Evolutionary conservation across 2,329 filamentous ascomycete genomes (phyloP), one percentile per base, ranked within the genome.

Genomic region (Colletotrichum phormii): DNA sequence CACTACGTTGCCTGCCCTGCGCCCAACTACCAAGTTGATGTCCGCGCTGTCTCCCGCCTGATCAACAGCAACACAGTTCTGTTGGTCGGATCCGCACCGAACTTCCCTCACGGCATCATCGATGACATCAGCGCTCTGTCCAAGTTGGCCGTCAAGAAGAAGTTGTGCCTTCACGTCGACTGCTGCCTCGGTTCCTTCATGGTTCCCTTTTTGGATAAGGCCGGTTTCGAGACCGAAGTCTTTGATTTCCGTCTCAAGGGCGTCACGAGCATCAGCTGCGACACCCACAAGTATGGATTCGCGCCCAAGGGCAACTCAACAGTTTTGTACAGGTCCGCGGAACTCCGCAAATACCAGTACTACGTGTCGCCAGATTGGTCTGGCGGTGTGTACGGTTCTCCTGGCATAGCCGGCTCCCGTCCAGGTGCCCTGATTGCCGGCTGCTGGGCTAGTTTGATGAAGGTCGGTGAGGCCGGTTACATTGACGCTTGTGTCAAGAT

Each of bases 261-360:
- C 77, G 97, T 99, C 49, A 98, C 96, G 4, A 96, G 93, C 82
- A 98, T 99, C 82, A 95, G 92, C 76, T 97, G 95, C 82, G 97
- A 99, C 82, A 99, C 97, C 3, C 97, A 99, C 89, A 99, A 99
- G 83, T 99, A 99, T 81, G 97, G 97, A 49, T 99, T 99, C 80
- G 97, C 97, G 1, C 97, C 97, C 65, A 99, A 99, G 86, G 97
- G 97, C 77, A 99, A 97, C 88, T 97, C 93, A 64, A 97, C 95
- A 1, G 89, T 98, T 15, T 88, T 99, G 54, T 99, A 99, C 88
- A 94, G 97, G 77, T 93, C 91, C 58, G 89, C 92, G 42, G 85
- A 89, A 59, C 89, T 97, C 76, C 91, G 97, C 77, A 91, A 91
- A 70, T 96, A 98, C 83, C 97, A 99, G 84, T 99, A 99, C 88